Base-by-base conservation (phyloP, 2,329 filamentous ascomycete species). In the Pseudogymnoascus pannorum region DNA sequence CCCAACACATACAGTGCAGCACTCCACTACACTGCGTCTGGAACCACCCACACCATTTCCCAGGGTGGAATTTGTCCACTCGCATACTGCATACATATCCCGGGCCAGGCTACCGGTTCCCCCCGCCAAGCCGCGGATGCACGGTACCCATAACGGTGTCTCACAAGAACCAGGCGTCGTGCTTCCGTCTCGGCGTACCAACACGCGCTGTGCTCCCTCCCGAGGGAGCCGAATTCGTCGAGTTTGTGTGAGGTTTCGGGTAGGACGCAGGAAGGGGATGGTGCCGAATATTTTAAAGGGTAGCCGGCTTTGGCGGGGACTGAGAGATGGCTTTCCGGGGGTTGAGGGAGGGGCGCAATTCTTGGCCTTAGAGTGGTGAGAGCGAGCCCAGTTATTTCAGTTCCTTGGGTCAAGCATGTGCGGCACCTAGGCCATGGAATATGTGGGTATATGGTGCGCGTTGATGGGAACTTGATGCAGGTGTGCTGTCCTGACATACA, bases 41-140 rank as follows among this genome's bases (percentile, higher is more conserved):
- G 48, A 54, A 54, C 24, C 16, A 31, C 48, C 24, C 42, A 48
- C 42, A 54, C 24, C 48, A 31, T 51, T n/a, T 8, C 26, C 5
- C 16, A 31, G 48, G 26, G n/a, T 31, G 48, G 31, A 31, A 31
- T 31, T 31, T 29, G 48, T 6, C n/a, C 48, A 54, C 48, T 16
- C 7, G 48, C 26, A 29, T 29, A 29, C 8, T 29, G n/a, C n/a
- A n/a, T n/a, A n/a, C 44, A 29, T 51, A 9, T 24, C 44, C 44
- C 24, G 48, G 48, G n/a, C 48, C 48, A 54, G 4, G 48, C 48
- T 54, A 54, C 48, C n/a, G 48, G 48, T 31, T 12, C 48, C 48
- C 44, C 48, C 48, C 48, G 48, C 48, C 48, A 54, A 54, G 48
- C 9, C 48, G 48, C 14, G 44, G 44, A 54, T 24, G 48, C 48